Base-by-base conservation (phyloP, 2,329 filamentous ascomycete species). In the Pseudohalonectria lignicola region DNA sequence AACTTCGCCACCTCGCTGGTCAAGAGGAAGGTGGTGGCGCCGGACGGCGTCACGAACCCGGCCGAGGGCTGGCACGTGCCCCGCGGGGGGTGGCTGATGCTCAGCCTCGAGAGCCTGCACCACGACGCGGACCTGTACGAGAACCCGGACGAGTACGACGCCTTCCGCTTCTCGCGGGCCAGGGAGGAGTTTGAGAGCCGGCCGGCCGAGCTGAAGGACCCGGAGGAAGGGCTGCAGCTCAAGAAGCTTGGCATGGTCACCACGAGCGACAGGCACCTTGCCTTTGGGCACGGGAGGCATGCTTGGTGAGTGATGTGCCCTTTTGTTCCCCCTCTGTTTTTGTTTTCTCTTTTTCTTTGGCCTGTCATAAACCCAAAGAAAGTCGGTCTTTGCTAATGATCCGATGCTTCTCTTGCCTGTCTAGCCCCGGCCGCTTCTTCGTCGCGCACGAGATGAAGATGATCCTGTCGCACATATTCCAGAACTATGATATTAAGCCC, bases 271-370 rank as follows among this genome's bases (percentile, higher is more conserved):
- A 50, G 55, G 7, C 67, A 72, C 45, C 49, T 76, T 16, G 58
- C 67, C 0, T 79, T 78, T 51, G 72, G 74, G 0, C 69, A 76
- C 42, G 74, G 74, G 7, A 58, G 66, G 43, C 71, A 77, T 49
- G 69, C 66, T 2, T 70, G 51, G 59, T 61, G 39, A 43, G 56
- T 48, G 13, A 10, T 15, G 2, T 23, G 16, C 25, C 7, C 15
- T n/a, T 9, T 9, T 10, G 16, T 8, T 23, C 10, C 11, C 3
- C 17, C 17, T 33, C 10, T 33, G 17, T 30, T 5, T 20, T 37
- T 25, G 9, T 4, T 3, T 12, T 16, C 4, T 5, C 13, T 30
- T 12, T 15, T 13, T 15, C 5, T 10, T 6, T 10, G 11, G 11
- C 2, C n/a, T 15, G 28, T 12, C 26, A 8, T 16, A 8, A 16